These are phyloP conservation scores for Scheffersomyces stipitis DNA, from an alignment of 805 yeast genomes.

Conservation along the genomic window DNA sequence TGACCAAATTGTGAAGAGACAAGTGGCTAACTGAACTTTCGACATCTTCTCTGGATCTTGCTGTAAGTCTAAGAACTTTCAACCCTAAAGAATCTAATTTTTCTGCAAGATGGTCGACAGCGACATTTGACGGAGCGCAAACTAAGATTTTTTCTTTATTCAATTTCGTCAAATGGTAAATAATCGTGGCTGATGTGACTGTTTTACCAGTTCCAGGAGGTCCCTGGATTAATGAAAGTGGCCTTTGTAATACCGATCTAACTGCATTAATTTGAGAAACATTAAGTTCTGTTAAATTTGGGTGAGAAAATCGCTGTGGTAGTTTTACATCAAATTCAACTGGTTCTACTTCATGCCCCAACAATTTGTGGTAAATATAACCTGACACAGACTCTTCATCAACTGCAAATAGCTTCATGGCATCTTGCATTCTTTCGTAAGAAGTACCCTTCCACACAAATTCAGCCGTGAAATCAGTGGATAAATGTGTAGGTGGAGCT, in stretches of 20 bases:
- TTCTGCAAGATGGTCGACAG: slow-evolving; percentile 85
- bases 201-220: slow-evolving; percentile 96
- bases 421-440: slow-evolving; percentile 80
- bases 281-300: slow-evolving; percentile 69
- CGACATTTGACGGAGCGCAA: slow-evolving; percentile 95
- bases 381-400: slow-evolving; percentile 69
- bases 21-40: slow-evolving; percentile 61
- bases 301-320: slow-evolving; percentile 62
- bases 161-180: slow-evolving; percentile 67
- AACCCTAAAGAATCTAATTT: slow-evolving; percentile 71
- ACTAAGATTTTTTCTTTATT: slow-evolving; percentile 70
- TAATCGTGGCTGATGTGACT: slow-evolving; percentile 85
- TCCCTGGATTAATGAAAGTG: slow-evolving; percentile 84
- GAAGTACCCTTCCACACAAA: slow-evolving; percentile 88
- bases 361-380: slow-evolving; percentile 69
- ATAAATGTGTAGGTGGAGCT: slow-evolving; percentile 49
- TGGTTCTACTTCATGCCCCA: slow-evolving; percentile 76
- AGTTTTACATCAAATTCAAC: slow-evolving; percentile 60
- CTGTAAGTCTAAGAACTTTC: slow-evolving; percentile 73
- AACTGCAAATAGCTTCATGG: slow-evolving; percentile 70
- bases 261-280: slow-evolving; percentile 81
- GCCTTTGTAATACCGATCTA: slow-evolving; percentile 61
- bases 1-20: slow-evolving; percentile 56
- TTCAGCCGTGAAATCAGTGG: slow-evolving; percentile 74
- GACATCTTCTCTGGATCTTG: slow-evolving; percentile 78